A percentile compares a stretch with the other conserved stretches of the same genome.
phyloP scores from a whole-genome alignment of 164 flowering plant species.

The Kalanchoe fedtschenkoi region DNA sequence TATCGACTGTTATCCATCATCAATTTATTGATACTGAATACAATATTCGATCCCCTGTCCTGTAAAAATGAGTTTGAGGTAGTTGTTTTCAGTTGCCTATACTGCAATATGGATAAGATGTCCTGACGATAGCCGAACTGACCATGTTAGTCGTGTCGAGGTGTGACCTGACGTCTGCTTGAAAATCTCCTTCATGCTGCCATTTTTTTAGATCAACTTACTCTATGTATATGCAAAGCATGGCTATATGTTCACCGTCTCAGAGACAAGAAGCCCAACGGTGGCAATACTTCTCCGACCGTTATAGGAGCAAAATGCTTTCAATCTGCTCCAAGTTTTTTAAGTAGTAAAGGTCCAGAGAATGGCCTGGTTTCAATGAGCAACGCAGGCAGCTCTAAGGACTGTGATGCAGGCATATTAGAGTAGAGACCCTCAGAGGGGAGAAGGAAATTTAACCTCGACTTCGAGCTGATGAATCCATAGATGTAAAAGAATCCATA shows the following conservation, averaged over 20 bases:
- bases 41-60: too few relatives aligned
- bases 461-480: constrained; percentile 76
- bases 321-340: constrained; percentile 33
- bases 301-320: constrained; percentile 28
- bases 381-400: constrained; percentile 34
- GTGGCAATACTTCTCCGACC: constrained; percentile 39
- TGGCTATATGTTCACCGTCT: constrained; percentile 26
- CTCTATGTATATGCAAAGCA: constrained; percentile 16
- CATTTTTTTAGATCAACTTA: not conserved
- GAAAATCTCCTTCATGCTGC: not conserved
- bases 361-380: constrained; percentile 21
- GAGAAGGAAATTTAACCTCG: constrained; percentile 66
- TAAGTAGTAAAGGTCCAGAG: constrained; percentile 27
- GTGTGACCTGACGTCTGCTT: not conserved
- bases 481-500: constrained; percentile 53
- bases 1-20: too few relatives aligned
- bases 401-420: constrained; percentile 24
- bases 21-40: too few relatives aligned
- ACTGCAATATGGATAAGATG: too few relatives aligned
- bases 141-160: too few relatives aligned
- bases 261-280: constrained; percentile 27
- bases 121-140: too few relatives aligned
- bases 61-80: too few relatives aligned
- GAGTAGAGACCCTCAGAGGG: constrained; percentile 46
- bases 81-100: too few relatives aligned